A percentile compares a stretch with the other conserved stretches of the same genome.
Evolutionary conservation across 441 rosid genomes (phyloP).

Genomic region (Populus hybrid): DNA sequence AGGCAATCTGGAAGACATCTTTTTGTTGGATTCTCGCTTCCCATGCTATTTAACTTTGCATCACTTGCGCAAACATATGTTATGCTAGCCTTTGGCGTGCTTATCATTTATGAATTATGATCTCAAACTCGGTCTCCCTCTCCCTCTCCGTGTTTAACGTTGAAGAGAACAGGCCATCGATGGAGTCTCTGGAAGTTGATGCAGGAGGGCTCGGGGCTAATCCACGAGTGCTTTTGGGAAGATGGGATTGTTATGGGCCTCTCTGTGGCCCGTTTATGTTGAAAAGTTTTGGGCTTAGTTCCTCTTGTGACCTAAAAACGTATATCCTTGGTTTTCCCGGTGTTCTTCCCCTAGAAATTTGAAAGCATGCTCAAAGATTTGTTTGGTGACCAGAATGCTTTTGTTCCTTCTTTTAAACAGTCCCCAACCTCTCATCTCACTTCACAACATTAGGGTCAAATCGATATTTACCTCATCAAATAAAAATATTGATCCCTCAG

Average conservation of each 20-base stretch:
- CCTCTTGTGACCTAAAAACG: neutral
- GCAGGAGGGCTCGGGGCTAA: neutral
- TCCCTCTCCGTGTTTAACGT: neutral
- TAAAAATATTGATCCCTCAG: neutral
- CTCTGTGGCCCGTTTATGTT: neutral
- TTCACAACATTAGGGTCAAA: neutral
- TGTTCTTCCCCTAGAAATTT: neutral
- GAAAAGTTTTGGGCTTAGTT: neutral
- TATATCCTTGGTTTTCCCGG: neutral
- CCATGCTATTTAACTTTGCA: conserved; percentile 22
- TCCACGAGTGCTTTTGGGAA: neutral
- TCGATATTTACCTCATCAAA: neutral
- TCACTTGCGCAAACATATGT: conserved; percentile 17
- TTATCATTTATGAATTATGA: conserved; percentile 2
- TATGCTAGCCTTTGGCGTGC: conserved; percentile 10
- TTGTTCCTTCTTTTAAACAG: neutral
- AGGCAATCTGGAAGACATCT: conserved; percentile 25
- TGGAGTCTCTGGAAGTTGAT: neutral
- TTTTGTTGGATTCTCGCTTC: conserved; percentile 20
- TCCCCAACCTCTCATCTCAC: neutral
- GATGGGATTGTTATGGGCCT: neutral
- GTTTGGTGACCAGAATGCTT: neutral
- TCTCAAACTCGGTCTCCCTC: neutral
- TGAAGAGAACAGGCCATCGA: neutral
- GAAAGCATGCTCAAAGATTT: neutral